Evolutionary conservation across 805 yeast genomes (phyloP).

Genomic region (Saccharomycopsis selenospora): DNA sequence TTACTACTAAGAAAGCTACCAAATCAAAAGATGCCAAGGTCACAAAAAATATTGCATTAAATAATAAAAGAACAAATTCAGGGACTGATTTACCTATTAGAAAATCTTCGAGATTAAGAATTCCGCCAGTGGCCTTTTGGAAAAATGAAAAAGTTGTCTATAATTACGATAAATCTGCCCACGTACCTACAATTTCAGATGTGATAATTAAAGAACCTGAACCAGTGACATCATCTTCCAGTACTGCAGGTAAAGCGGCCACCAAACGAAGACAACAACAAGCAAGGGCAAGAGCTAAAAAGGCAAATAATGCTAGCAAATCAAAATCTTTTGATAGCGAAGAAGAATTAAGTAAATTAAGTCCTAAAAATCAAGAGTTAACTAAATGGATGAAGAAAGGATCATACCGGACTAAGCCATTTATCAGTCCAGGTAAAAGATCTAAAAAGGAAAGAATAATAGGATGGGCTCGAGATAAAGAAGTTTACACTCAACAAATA

Average conservation of each 20-base stretch:
- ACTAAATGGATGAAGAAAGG: constrained; percentile 46
- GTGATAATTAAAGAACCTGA: constrained; percentile 39
- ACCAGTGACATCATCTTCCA: constrained; percentile 8
- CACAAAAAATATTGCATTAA: constrained; percentile 22
- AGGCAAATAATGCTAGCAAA: constrained; percentile 14
- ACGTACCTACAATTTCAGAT: constrained; percentile 50
- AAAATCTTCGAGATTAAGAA: constrained; percentile 56
- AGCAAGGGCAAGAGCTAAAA: constrained; percentile 18
- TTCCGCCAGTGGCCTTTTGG: constrained; percentile 78
- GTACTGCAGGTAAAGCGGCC: constrained; percentile 22
- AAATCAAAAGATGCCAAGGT: constrained; percentile 6
- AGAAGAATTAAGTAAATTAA: constrained; percentile 1
- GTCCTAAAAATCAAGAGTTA: constrained; percentile 26
- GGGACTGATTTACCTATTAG: constrained; percentile 35
- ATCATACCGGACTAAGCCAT: constrained; percentile 40
- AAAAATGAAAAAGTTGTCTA: constrained; percentile 71
- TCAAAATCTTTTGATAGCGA: constrained; percentile 26
- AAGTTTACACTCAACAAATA: constrained; percentile 37
- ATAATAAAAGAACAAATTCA: constrained; percentile 11
- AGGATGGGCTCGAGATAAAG: constrained; percentile 60
- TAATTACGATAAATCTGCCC: constrained; percentile 31
- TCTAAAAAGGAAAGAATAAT: constrained; percentile 37
- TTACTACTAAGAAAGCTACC: neutral
- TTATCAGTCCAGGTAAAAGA: constrained; percentile 42
- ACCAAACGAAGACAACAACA: neutral